Evolutionary conservation across 306 rosid species (phyloP).

Genomic region (Sindora glabra): DNA sequence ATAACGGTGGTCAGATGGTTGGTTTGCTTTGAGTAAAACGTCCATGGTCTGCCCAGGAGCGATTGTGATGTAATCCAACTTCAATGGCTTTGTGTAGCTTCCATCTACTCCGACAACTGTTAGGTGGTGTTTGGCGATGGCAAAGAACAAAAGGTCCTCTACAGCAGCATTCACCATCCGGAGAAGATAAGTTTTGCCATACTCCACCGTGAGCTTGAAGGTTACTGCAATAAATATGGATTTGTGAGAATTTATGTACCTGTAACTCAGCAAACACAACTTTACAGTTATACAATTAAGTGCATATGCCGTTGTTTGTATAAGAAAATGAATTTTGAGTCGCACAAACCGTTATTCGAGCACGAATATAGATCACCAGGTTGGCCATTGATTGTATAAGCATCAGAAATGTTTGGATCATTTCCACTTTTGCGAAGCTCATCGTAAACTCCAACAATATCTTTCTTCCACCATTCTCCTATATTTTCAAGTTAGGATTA

Average conservation of each 20-base stretch:
- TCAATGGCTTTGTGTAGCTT: constrained; percentile 42
- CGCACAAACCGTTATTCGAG: constrained; percentile 23
- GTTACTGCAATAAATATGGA: constrained; percentile 21
- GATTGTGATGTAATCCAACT: constrained; percentile 32
- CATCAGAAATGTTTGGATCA: constrained; percentile 26
- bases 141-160: constrained; percentile 35
- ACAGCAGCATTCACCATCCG: constrained; percentile 41
- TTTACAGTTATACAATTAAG: too few species aligned
- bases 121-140: constrained; percentile 35
- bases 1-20: constrained; percentile 21
- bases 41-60: constrained; percentile 57
- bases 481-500: background rate
- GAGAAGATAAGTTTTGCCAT: constrained; percentile 40
- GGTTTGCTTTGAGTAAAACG: constrained; percentile 37
- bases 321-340: too few species aligned
- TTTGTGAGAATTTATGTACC: too few species aligned
- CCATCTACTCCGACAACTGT: constrained; percentile 58
- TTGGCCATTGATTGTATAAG: constrained; percentile 44
- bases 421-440: background rate
- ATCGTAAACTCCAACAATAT: background rate
- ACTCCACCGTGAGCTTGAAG: constrained; percentile 29
- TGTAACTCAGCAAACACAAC: too few species aligned
- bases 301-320: too few species aligned
- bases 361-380: constrained; percentile 43
- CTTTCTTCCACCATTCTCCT: constrained; percentile 13